A percentile compares a stretch with the other conserved stretches of the same genome.
Conservation (phyloP, 2,329 filamentous ascomycete species). For the Akanthomyces muscarius region DNA sequence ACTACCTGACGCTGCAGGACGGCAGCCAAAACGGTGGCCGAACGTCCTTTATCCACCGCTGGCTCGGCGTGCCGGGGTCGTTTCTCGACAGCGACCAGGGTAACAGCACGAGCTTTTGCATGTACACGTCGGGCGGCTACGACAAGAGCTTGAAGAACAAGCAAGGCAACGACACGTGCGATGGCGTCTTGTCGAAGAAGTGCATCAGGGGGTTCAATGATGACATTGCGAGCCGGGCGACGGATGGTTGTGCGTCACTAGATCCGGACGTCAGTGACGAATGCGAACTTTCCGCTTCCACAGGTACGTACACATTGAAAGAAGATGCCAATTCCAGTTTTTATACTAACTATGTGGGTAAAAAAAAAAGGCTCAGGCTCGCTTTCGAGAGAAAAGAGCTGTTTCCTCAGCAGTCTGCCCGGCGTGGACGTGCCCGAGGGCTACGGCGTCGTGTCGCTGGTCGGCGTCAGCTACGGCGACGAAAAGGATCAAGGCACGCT, state of each 20-base stretch:
- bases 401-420: background rate
- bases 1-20: background rate
- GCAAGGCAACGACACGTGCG: slow-evolving; percentile 1
- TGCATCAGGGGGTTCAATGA: background rate
- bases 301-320: background rate
- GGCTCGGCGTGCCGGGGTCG: background rate
- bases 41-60: background rate
- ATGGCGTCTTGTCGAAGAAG: background rate
- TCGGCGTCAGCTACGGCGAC: background rate
- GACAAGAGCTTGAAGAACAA: background rate
- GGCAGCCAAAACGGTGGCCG: background rate
- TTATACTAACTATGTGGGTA: too few relatives aligned
- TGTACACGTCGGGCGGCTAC: background rate
- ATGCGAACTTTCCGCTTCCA: background rate
- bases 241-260: background rate
- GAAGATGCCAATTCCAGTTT: too few relatives aligned
- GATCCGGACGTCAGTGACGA: background rate
- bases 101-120: background rate
- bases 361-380: background rate
- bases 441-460: background rate
- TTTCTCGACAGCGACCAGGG: background rate
- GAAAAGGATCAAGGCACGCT: background rate
- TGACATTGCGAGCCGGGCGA: too few relatives aligned
- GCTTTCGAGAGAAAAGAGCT: background rate
- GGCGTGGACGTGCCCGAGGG: background rate